Evolutionary conservation across 306 rosid genomes (phyloP).

Genomic region (Cyclanthera cordifolia): DNA sequence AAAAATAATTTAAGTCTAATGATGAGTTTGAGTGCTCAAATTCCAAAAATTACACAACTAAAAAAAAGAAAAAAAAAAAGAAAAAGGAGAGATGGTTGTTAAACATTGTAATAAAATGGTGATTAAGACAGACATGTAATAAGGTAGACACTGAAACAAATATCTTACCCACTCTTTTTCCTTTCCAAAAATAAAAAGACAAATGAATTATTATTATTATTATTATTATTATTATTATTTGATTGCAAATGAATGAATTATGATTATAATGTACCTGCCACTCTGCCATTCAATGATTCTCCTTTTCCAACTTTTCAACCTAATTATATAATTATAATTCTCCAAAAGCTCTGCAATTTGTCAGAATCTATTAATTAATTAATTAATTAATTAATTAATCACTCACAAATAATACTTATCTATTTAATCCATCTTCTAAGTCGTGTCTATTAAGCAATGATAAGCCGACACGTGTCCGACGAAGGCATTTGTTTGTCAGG

Average conservation of each 20-base stretch:
- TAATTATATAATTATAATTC: slow-evolving; percentile 5
- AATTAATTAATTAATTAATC: too few relatives aligned
- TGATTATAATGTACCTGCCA: slow-evolving; percentile 6
- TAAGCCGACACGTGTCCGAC: not conserved
- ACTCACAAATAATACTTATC: not conserved
- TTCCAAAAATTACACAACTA: too few relatives aligned
- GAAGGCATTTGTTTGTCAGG: not conserved
- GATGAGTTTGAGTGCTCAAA: too few relatives aligned
- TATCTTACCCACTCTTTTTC: not conserved
- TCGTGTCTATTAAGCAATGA: not conserved
- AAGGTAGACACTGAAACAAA: not conserved
- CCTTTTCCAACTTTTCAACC: slow-evolving; percentile 10
- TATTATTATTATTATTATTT: too few relatives aligned
- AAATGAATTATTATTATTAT: not conserved
- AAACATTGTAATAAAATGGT: not conserved
- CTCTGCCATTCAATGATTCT: slow-evolving; percentile 3
- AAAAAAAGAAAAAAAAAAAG: not conserved
- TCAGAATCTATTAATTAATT: not conserved
- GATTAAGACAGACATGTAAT: not conserved
- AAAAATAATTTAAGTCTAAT: too few relatives aligned
- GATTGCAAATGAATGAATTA: not conserved
- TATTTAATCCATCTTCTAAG: not conserved
- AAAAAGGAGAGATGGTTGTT: not conserved
- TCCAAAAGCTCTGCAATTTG: slow-evolving; percentile 3
- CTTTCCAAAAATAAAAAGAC: not conserved